Base-by-base conservation (phyloP, 2,329 filamentous ascomycete genomes). In the Aspergillus pseudoterreus region DNA sequence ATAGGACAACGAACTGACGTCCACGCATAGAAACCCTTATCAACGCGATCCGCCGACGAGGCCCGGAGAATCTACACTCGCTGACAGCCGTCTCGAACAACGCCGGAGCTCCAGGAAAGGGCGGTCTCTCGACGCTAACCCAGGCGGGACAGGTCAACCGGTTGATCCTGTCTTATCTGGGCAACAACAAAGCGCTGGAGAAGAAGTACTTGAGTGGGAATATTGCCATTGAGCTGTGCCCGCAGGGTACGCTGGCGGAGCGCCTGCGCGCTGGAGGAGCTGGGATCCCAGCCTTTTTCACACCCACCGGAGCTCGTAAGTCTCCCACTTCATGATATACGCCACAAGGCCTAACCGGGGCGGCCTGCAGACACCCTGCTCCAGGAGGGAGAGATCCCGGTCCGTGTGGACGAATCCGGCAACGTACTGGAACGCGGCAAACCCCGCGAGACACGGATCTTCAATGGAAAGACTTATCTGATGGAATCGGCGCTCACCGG, bases 331-430 rank as follows among this genome's bases (percentile, higher is more conserved):
- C 12, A n/a, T 11, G 8, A 38, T 2, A n/a, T 36, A 38, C 6
- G 14, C 15, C 14, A 9, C 12, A 38, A n/a, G 35, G 6, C 10
- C 19, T 45, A 12, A 43, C 19, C 22, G 4, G 12, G 1, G 19
- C 12, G 14, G 6, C 14, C 6, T 2, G n/a, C 43, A 70, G 68
- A 67, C 42, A 73, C 70, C 0, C 64, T 66, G 30, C 65, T 72
- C 6, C 67, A 73, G 41, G 65, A 70, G n/a, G 71, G 71, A 14
- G 63, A 70, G 43, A 72, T 73, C 9, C 71, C 90, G 82, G 70
- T 95, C 88, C 71, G 92, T 72, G 72, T 92, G 83, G 74, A 96
- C 90, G 63, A 91, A 78, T 73, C 95, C 83, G 58, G 92, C 85
- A 66, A 95, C 79, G 71, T 96, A 85, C 72, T 87, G 1, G 82